Evolutionary conservation across 148 eudicot genomes (phyloP).

Genomic region (Silene conica): DNA sequence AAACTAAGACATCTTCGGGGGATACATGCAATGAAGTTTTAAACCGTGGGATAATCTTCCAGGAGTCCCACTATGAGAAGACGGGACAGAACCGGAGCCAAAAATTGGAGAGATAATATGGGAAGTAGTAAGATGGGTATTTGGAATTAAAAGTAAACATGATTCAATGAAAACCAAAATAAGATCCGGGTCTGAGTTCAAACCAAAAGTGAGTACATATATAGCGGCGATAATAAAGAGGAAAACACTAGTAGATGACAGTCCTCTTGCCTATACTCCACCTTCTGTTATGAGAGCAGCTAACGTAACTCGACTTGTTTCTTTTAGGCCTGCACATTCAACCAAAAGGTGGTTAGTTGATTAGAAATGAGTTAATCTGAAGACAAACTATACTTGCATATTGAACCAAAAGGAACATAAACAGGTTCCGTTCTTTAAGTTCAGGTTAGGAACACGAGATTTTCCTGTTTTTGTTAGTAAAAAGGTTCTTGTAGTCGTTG

Average conservation of each 20-base stretch:
- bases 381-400: not conserved
- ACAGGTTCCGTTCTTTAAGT: not conserved
- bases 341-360: not conserved
- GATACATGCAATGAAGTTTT: too few relatives aligned
- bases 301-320: conserved; percentile 5
- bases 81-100: not conserved
- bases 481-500: not conserved
- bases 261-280: conserved; percentile 26
- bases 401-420: not conserved
- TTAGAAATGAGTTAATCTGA: not conserved
- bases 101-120: not conserved
- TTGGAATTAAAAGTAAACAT: conserved; percentile 19
- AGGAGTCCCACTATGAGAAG: not conserved
- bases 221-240: conserved; percentile 16
- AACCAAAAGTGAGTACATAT: conserved; percentile 26
- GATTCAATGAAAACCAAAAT: conserved; percentile 14
- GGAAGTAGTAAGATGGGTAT: conserved; percentile 22
- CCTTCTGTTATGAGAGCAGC: conserved; percentile 26
- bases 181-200: conserved; percentile 18
- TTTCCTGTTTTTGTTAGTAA: not conserved
- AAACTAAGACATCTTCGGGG: too few relatives aligned
- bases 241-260: conserved; percentile 20
- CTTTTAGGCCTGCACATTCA: conserved; percentile 23
- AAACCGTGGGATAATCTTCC: too few relatives aligned
- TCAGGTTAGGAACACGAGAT: not conserved